Conservation (phyloP, 495 filamentous ascomycete species). For the Pyrenula aspistea region DNA sequence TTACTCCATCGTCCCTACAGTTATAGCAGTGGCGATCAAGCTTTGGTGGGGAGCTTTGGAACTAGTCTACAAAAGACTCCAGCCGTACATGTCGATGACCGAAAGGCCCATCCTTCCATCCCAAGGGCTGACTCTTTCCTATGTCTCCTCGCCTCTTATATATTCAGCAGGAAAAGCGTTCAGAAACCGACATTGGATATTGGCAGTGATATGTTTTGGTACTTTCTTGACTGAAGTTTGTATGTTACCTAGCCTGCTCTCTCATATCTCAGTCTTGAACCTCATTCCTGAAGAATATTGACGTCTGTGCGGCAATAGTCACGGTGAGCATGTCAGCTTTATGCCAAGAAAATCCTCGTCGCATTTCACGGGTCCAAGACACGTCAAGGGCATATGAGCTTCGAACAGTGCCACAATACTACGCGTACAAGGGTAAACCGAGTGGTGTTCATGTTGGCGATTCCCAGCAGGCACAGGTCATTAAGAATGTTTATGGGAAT, state of each 20-base stretch:
- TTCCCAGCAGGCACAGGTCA: background rate
- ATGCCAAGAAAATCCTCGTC: slow-evolving; percentile 10
- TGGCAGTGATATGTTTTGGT: slow-evolving; percentile 17
- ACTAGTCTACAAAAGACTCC: slow-evolving; percentile 17
- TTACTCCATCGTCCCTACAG: slow-evolving; percentile 20
- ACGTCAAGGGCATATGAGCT: slow-evolving; percentile 5
- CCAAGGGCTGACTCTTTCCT: slow-evolving; percentile 15
- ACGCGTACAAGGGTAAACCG: background rate
- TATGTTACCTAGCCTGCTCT: slow-evolving; percentile 10
- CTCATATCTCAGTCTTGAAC: background rate
- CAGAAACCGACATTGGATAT: slow-evolving; percentile 19
- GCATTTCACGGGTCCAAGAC: background rate
- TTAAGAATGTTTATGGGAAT: slow-evolving; percentile 3
- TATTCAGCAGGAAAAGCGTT: slow-evolving; percentile 18
- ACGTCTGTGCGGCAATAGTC: slow-evolving; percentile 8
- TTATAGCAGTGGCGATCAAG: slow-evolving; percentile 16
- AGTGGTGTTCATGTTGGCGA: slow-evolving; percentile 1
- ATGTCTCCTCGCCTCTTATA: slow-evolving; percentile 17
- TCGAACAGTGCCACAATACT: slow-evolving; percentile 3
- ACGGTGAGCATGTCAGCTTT: slow-evolving; percentile 27
- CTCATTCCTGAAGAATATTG: background rate
- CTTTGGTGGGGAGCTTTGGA: slow-evolving; percentile 28
- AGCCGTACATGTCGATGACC: slow-evolving; percentile 22
- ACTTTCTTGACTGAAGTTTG: slow-evolving; percentile 18
- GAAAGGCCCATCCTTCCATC: slow-evolving; percentile 6